Conservation (phyloP, 805 yeast species). For the Maudiozyma pseudohumilis region DNA sequence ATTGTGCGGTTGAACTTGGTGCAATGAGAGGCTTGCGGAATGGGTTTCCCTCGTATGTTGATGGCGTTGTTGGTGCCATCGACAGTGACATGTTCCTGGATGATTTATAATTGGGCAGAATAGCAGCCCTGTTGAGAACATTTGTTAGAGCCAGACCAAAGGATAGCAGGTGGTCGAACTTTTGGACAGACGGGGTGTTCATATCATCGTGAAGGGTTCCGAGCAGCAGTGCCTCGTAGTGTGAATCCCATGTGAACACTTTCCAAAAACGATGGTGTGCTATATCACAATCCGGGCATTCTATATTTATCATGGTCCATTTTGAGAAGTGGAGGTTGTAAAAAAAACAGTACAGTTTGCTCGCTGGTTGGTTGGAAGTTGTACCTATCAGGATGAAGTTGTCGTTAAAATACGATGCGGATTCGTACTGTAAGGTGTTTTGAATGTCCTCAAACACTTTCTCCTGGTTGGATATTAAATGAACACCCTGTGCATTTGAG, state of each 20-base stretch:
- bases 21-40: constrained; percentile 8
- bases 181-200: constrained; percentile 33
- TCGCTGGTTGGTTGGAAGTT: constrained; percentile 32
- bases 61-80: background rate
- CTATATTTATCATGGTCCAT: constrained; percentile 55
- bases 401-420: constrained; percentile 57
- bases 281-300: constrained; percentile 41
- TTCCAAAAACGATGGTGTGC: constrained; percentile 57
- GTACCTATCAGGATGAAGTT: constrained; percentile 55
- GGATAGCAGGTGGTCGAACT: constrained; percentile 36
- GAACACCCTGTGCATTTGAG: constrained; percentile 26
- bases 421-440: constrained; percentile 40
- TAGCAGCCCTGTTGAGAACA: constrained; percentile 19
- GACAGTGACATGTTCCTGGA: background rate
- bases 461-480: constrained; percentile 19
- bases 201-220: constrained; percentile 34
- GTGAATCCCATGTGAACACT: constrained; percentile 67
- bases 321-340: constrained; percentile 30
- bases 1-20: constrained; percentile 26
- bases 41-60: background rate
- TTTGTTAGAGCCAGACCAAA: constrained; percentile 49
- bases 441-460: constrained; percentile 19
- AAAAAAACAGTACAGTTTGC: constrained; percentile 23
- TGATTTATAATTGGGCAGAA: background rate
- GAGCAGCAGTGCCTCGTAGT: constrained; percentile 55